These are phyloP conservation scores for Schwanniomyces etchellsii DNA, from an alignment of 1,139 yeast species.

Conservation along the genomic window DNA sequence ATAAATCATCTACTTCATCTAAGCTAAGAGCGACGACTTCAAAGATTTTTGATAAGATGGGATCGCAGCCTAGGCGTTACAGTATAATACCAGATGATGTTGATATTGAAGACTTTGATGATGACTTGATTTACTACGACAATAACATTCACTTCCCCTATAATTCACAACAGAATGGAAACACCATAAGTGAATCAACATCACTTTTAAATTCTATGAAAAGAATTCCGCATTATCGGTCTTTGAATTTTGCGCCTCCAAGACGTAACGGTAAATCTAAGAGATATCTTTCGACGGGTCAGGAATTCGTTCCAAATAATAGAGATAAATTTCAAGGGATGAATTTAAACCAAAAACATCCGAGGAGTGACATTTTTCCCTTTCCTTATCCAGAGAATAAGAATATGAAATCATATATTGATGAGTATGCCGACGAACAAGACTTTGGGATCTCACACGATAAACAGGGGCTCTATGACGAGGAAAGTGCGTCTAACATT, in stretches of 20 bases:
- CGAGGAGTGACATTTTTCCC: constrained; percentile 35
- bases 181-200: constrained; percentile 25
- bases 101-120: constrained; percentile 62
- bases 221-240: constrained; percentile 38
- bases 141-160: constrained; percentile 37
- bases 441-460: too few relatives aligned
- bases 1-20: constrained; percentile 20
- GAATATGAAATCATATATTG: constrained; percentile 33
- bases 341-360: constrained; percentile 8
- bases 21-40: constrained; percentile 63
- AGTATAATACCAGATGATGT: constrained; percentile 68
- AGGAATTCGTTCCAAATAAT: constrained; percentile 12
- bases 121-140: constrained; percentile 46
- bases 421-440: constrained; percentile 36
- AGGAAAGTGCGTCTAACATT: constrained; percentile 4
- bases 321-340: constrained; percentile 5
- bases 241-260: constrained; percentile 32
- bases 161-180: constrained; percentile 15
- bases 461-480: constrained; percentile 3
- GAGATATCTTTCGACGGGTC: constrained; percentile 34
- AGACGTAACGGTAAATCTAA: constrained; percentile 23
- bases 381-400: constrained; percentile 49
- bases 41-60: constrained; percentile 63
- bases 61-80: constrained; percentile 66
- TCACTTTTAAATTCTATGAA: constrained; percentile 27